These are phyloP conservation scores for Elongisporangium senticosum DNA, from an alignment of 352 stramenopile genomes.

Conservation along the genomic window DNA sequence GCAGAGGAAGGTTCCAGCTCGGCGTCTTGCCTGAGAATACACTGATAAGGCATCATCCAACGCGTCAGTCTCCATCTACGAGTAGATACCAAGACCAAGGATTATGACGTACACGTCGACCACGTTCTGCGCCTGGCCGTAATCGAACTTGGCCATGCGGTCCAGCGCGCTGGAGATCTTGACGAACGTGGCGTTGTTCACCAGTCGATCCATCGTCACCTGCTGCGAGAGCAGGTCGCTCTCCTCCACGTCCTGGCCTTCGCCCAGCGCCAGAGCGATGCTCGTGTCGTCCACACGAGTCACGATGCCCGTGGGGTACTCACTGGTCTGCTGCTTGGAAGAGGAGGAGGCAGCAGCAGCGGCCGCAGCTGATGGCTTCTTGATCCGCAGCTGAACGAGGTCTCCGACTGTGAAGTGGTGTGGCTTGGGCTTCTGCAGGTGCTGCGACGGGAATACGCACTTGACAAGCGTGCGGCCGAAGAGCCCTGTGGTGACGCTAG, in stretches of 20 bases:
- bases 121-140: conserved; percentile 45
- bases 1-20: conserved; percentile 44
- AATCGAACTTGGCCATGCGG: conserved; percentile 56
- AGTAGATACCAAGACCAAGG: conserved; percentile 4
- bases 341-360: conserved; percentile 2
- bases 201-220: conserved; percentile 72
- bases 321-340: conserved; percentile 6
- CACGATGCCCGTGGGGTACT: conserved; percentile 55
- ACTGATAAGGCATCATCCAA: conserved; percentile 11
- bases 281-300: conserved; percentile 46
- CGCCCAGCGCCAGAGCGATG: conserved; percentile 55
- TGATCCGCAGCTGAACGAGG: conserved; percentile 71
- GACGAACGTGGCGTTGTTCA: conserved; percentile 82
- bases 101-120: conserved; percentile 49
- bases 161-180: conserved; percentile 68
- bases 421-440: conserved; percentile 42
- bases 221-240: conserved; percentile 22
- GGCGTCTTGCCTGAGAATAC: conserved; percentile 50
- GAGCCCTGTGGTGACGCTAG: conserved; percentile 41
- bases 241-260: conserved; percentile 53
- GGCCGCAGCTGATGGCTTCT: too few relatives aligned
- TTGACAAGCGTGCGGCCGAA: conserved; percentile 65
- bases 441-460: conserved; percentile 38
- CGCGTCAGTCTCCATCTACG: not conserved
- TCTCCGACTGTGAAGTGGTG: conserved; percentile 84